Percentiles rank a stretch among this genome's conserved stretches.
Evolutionary conservation across 2,329 filamentous ascomycete species (phyloP).

Genomic region (Xylariaceae sp.): DNA sequence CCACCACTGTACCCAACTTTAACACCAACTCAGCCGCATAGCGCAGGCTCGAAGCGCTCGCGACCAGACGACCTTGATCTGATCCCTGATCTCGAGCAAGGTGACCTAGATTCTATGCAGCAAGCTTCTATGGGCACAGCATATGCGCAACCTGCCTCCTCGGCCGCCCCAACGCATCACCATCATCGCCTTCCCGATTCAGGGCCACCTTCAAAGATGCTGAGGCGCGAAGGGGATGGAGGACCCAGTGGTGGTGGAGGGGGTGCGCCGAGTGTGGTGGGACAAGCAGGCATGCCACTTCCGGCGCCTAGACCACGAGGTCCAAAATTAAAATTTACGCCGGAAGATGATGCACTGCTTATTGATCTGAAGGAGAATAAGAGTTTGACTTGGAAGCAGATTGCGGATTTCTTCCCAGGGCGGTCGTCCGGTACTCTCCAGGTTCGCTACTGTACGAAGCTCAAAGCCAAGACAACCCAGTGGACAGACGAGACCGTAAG

Average conservation of each 20-base stretch:
- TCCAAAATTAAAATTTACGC: constrained; percentile 90
- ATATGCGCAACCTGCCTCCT: constrained; percentile 46
- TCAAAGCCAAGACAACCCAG: constrained; percentile 88
- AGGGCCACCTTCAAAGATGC: constrained; percentile 65
- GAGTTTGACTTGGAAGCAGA: constrained; percentile 95
- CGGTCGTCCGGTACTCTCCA: constrained; percentile 87
- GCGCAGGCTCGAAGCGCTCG: constrained; percentile 47
- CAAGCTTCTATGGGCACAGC: constrained; percentile 51
- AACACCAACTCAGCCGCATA: constrained; percentile 36
- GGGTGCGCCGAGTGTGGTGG: constrained; percentile 79
- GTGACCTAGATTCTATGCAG: constrained; percentile 55
- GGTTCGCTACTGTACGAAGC: constrained; percentile 90
- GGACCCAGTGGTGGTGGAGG: constrained; percentile 42
- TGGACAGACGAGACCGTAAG: constrained; percentile 93
- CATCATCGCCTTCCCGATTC: constrained; percentile 79
- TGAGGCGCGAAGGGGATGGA: constrained; percentile 56
- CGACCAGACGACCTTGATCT: constrained; percentile 60
- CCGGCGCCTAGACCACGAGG: constrained; percentile 79
- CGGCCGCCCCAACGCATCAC: constrained; percentile 63
- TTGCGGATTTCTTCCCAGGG: constrained; percentile 92
- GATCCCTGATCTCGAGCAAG: constrained; percentile 52
- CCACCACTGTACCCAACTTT: constrained; percentile 51
- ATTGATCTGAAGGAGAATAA: constrained; percentile 93
- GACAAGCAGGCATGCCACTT: constrained; percentile 80
- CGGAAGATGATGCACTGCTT: constrained; percentile 83